phyloP scores from a whole-genome alignment of 306 rosid species.

The Begonia loranthoides region DNA sequence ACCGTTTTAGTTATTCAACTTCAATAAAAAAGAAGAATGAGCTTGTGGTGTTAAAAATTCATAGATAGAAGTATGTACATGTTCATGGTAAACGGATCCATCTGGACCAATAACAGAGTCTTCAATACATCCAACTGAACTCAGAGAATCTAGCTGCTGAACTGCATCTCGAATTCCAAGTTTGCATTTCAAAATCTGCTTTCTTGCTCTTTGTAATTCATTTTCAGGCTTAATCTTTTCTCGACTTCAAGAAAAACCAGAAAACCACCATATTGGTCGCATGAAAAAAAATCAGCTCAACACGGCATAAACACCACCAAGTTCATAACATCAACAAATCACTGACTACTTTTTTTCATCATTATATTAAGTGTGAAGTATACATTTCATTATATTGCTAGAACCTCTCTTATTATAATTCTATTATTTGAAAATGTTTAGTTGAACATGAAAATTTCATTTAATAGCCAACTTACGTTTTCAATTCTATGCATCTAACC shows the following conservation, averaged over 20 bases:
- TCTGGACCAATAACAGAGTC: slow-evolving; percentile 60
- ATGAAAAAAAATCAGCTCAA: slow-evolving; percentile 5
- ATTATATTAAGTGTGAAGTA: background rate
- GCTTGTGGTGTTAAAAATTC: background rate
- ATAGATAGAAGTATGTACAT: slow-evolving; percentile 25
- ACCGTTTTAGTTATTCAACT: background rate
- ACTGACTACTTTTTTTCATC: background rate
- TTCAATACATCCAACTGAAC: slow-evolving; percentile 63
- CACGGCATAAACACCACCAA: slow-evolving; percentile 1
- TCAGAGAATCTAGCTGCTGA: slow-evolving; percentile 61
- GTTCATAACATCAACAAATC: background rate
- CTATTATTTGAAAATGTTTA: background rate
- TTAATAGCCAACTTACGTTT: no score
- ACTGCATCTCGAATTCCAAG: slow-evolving; percentile 74
- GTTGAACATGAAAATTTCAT: no score
- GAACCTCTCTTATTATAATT: background rate
- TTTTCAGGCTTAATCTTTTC: slow-evolving; percentile 86
- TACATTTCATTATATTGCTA: background rate
- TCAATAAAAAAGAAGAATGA: background rate
- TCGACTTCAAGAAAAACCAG: slow-evolving; percentile 35
- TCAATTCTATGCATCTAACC: no score
- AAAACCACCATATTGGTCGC: background rate
- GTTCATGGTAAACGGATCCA: slow-evolving; percentile 67
- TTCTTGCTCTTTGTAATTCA: slow-evolving; percentile 69
- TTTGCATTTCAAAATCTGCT: slow-evolving; percentile 73